These are phyloP conservation scores for button mushroom (Agaricus bisporus) DNA, from an alignment of 768 basidiomycete genomes.

Conservation along the genomic window DNA sequence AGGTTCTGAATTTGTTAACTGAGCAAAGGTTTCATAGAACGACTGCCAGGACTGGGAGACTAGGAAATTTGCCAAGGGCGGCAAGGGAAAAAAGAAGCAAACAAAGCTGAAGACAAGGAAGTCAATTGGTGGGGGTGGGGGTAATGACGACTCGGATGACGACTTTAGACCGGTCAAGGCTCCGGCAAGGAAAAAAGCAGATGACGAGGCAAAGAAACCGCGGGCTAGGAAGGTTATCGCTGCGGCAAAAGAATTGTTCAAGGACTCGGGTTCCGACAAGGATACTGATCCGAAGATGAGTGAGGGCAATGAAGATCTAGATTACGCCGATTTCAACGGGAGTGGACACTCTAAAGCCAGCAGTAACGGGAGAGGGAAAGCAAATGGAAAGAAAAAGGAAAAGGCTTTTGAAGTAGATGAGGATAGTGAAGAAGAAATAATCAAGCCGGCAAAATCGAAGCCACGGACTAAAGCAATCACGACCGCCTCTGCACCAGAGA, in stretches of 20 bases:
- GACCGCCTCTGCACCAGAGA: not conserved
- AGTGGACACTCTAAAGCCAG: not conserved
- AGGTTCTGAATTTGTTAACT: not conserved
- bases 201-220: constrained; percentile 14
- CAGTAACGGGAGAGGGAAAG: not conserved
- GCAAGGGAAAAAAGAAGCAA: constrained; percentile 45
- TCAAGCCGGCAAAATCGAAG: constrained; percentile 7
- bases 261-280: constrained; percentile 12
- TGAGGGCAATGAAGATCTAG: constrained; percentile 3
- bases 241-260: constrained; percentile 15
- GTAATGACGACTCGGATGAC: constrained; percentile 32
- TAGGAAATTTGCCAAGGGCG: constrained; percentile 27
- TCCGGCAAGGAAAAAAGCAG: constrained; percentile 30
- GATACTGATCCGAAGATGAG: constrained; percentile 4
- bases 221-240: constrained; percentile 12
- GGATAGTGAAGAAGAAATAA: constrained; percentile 10
- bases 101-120: constrained; percentile 40
- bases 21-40: constrained; percentile 23
- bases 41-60: constrained; percentile 44
- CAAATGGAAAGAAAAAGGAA: constrained; percentile 14
- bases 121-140: constrained; percentile 30
- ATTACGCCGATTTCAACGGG: constrained; percentile 1
- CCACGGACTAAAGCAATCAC: not conserved
- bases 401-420: constrained; percentile 17
- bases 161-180: constrained; percentile 45